Evolutionary conservation across 2,329 filamentous ascomycete species (phyloP).

Genomic region (Cercospora sp.): DNA sequence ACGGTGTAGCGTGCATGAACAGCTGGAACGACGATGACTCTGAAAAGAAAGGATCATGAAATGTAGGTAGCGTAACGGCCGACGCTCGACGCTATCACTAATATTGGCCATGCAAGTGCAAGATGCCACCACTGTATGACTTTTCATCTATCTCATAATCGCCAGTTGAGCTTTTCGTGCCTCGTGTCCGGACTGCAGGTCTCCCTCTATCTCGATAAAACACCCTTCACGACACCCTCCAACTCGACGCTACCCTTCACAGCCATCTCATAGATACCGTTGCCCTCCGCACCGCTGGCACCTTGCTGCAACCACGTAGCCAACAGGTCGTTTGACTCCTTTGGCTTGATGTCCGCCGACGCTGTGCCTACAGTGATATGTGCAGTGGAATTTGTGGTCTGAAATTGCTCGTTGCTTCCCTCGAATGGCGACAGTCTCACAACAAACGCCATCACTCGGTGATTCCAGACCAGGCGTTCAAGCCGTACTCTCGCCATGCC

Average conservation of each 20-base stretch:
- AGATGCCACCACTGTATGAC: neutral
- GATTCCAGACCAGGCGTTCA: constrained; percentile 75
- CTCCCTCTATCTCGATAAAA: constrained; percentile 40
- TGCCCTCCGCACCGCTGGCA: constrained; percentile 44
- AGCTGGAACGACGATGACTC: neutral
- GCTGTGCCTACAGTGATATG: constrained; percentile 90
- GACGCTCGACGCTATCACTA: neutral
- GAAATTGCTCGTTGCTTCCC: constrained; percentile 52
- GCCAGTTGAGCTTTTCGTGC: neutral
- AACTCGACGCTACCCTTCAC: constrained; percentile 58
- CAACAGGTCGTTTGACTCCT: constrained; percentile 88
- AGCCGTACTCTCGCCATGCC: constrained; percentile 65
- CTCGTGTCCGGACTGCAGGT: neutral
- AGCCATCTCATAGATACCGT: constrained; percentile 56
- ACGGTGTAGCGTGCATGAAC: neutral
- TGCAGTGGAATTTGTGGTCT: constrained; percentile 73
- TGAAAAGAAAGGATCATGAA: neutral
- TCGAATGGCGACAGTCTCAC: constrained; percentile 61
- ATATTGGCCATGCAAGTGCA: neutral
- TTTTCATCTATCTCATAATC: neutral
- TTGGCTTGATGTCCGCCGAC: constrained; percentile 74
- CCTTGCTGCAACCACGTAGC: constrained; percentile 69
- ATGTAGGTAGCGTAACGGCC: neutral
- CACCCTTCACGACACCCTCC: constrained; percentile 55
- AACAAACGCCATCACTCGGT: constrained; percentile 86